These are phyloP conservation scores for Liriodendron chinense DNA, from an alignment of 164 flowering plant genomes.

Conservation along the genomic window DNA sequence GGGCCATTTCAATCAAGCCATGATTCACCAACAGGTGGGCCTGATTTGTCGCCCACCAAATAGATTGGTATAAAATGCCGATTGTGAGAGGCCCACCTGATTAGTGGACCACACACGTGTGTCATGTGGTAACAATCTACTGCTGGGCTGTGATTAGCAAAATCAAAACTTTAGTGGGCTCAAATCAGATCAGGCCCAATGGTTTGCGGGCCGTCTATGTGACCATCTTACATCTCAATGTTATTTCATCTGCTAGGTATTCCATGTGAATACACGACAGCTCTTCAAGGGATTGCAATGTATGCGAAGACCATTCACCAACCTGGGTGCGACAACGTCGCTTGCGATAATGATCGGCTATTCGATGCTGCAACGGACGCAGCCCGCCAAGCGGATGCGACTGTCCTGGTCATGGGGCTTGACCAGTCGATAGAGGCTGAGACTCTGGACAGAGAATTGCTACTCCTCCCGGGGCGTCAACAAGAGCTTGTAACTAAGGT, in stretches of 20 bases:
- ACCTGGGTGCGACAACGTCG: slow-evolving; percentile 63
- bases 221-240: background rate
- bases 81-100: too few relatives aligned
- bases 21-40: too few relatives aligned
- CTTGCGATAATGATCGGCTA: slow-evolving; percentile 36
- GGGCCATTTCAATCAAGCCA: background rate
- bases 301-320: slow-evolving; percentile 55
- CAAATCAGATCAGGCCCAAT: too few relatives aligned
- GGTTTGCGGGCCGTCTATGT: too few relatives aligned
- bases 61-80: too few relatives aligned
- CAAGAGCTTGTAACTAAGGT: slow-evolving; percentile 70
- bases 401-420: slow-evolving; percentile 79
- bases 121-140: too few relatives aligned
- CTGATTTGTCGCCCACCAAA: too few relatives aligned
- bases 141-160: too few relatives aligned
- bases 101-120: too few relatives aligned
- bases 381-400: slow-evolving; percentile 73
- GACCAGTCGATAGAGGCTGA: slow-evolving; percentile 93
- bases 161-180: too few relatives aligned
- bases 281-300: slow-evolving; percentile 63
- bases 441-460: slow-evolving; percentile 49
- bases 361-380: slow-evolving; percentile 61
- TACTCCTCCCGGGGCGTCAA: slow-evolving; percentile 81
- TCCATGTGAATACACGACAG: slow-evolving; percentile 77
- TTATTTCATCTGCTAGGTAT: slow-evolving; percentile 39